Conservation (phyloP, 495 filamentous ascomycete species). For the Aspergillus sparsus region DNA sequence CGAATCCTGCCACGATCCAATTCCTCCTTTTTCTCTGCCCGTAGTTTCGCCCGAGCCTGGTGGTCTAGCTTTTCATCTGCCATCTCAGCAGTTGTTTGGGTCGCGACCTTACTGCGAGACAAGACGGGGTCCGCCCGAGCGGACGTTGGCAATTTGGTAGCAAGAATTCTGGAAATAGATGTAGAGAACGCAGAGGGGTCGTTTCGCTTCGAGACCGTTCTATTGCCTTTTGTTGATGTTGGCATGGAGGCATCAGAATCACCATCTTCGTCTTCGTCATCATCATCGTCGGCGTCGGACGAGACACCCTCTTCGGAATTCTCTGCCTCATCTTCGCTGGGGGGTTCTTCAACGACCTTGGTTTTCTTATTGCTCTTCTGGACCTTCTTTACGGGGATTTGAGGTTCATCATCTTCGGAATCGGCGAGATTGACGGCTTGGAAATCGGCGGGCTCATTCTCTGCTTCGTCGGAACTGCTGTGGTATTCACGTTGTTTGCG, state of each 20-base stretch:
- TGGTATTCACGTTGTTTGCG: slow-evolving; percentile 70
- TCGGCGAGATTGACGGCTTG: slow-evolving; percentile 66
- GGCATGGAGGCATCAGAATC: slow-evolving; percentile 33
- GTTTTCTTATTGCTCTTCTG: slow-evolving; percentile 23
- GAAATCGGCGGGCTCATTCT: slow-evolving; percentile 50
- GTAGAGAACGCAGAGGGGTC: slow-evolving; percentile 88
- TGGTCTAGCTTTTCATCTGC: slow-evolving; percentile 76
- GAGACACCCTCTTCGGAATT: slow-evolving; percentile 40
- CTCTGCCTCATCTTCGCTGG: slow-evolving; percentile 37
- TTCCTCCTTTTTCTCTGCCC: slow-evolving; percentile 77
- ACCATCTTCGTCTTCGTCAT: slow-evolving; percentile 28
- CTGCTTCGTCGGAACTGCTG: slow-evolving; percentile 66
- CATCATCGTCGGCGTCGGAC: slow-evolving; percentile 33
- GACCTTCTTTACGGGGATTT: slow-evolving; percentile 31
- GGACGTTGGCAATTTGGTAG: slow-evolving; percentile 76
- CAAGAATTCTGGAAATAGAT: slow-evolving; percentile 87
- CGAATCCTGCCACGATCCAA: slow-evolving; percentile 84
- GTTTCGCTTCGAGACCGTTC: slow-evolving; percentile 66
- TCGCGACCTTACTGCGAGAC: slow-evolving; percentile 70
- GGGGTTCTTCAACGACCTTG: slow-evolving; percentile 20
- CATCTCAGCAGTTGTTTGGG: slow-evolving; percentile 62
- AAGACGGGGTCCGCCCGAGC: slow-evolving; percentile 86
- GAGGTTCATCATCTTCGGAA: slow-evolving; percentile 59
- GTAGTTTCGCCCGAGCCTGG: slow-evolving; percentile 73
- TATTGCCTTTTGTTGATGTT: slow-evolving; percentile 27